Base-by-base conservation (phyloP, 768 basidiomycete genomes). In the Epithele typhae region DNA sequence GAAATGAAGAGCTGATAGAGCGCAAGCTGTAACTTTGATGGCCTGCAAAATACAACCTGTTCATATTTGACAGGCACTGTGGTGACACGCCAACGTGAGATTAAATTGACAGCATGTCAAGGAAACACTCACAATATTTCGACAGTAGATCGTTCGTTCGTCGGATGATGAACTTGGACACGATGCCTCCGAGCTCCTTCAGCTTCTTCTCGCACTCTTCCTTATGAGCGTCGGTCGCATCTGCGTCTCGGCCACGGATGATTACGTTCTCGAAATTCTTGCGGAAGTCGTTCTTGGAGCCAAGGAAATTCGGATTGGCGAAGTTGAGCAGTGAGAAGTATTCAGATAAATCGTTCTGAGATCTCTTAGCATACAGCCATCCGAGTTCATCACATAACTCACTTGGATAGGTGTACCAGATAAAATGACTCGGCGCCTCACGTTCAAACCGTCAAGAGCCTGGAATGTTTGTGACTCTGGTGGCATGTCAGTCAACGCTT, bases 1-100 rank as follows among this genome's bases (percentile, higher is more conserved):
- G 83, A 84, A 51, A 95, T 94, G 61, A 97, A 97, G 24, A 90
- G 74, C 39, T 83, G 82, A 61, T 97, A 97, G 2, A 97, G 71
- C 6, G 87, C 71, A 12, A 90, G 68, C 57, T 97, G 93, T 56
- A 96, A 82, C 14, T 84, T 73, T 2, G 90, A 92, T 4, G 89
- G 76, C 34, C 79, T 76, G 63, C 93, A 97, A 67, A 96, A 97
- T 0, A 97, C 93, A 51, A 97, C 88, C 49, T 97, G 92, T 64
- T 98, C 96, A 68, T 98, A 98, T 65, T 99, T 99, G 68, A 99
- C 92, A 8, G 96, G 96, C 23, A 99, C 95, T 98, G 58, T 2
- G 42, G 39, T 21, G 7, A 45, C 18, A 30, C 21, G 36, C 52
- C 27, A 46, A 45, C 54, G 38, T 46, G 19, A 3, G 49, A 15